Evolutionary conservation across 2,329 filamentous ascomycete genomes (phyloP), one percentile per base, ranked within the genome.

Genomic region (Coleophoma cylindrospora): DNA sequence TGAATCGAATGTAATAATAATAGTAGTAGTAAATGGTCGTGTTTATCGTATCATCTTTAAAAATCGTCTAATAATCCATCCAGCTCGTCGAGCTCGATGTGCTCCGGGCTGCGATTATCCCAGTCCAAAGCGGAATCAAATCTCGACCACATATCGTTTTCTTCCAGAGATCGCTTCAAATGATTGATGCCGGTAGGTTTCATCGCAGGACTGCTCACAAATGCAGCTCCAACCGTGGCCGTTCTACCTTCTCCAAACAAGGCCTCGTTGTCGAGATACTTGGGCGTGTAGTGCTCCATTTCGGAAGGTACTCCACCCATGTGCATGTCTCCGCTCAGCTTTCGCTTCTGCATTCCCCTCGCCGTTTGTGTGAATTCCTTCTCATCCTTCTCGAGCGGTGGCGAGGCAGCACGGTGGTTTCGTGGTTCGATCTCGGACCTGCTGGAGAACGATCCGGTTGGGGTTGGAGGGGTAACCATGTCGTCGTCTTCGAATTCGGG

Each of bases 301-400:
- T 64, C 61, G 10, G 61, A 62, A 33, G 61, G 59, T 33, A 70
- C 69, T 43, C 79, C 75, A 50, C 74, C 75, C 57, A 84, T 80
- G 59, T 81, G 74, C 46, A 72, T 75, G 57, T 83, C 77, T 40
- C 56, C 55, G 44, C 58, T 75, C 19, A 83, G 71, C 62, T 84
- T 85, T 54, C 79, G 74, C 65, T 81, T 83, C 53, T 67, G 67
- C 60, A 97, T 80, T 45, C 86, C 89, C 58, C 90, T 89, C 14
- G 94, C 94, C 1, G 91, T 97, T 70, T 95, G 89, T 7, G 92
- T 96, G 65, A 99, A 99, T 69, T 97, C 94, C 64, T 87, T 89
- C 74, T 97, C 92, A 61, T 97, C 92, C 61, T 88, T 90, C 71
- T 97, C 92, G 36, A 97, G 76, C 14, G 91, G 90, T 47, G 92